phyloP scores from a whole-genome alignment of 371 early-diverging fungal species.

The Zychaea mexicana region DNA sequence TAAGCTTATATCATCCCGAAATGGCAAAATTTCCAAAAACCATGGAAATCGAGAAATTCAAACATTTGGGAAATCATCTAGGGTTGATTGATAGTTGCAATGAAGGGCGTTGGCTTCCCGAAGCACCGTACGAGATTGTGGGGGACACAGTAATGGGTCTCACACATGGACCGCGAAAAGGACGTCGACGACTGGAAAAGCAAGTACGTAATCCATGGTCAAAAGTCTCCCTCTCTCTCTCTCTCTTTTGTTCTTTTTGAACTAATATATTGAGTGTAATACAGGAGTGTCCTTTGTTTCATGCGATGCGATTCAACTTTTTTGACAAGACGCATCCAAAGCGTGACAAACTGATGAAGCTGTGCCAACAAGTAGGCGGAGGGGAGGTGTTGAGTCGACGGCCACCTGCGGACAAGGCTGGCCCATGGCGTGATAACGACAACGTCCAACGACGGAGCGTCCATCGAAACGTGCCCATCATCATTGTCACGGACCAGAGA shows the following conservation, averaged over 20 bases:
- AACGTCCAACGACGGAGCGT: not conserved
- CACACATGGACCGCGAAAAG: slow-evolving; percentile 30
- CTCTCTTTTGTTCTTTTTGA: not conserved
- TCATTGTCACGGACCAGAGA: slow-evolving; percentile 7
- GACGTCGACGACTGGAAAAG: slow-evolving; percentile 5
- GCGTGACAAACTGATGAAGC: slow-evolving; percentile 23
- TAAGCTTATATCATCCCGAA: not conserved
- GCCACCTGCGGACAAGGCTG: slow-evolving; percentile 14
- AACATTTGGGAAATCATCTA: slow-evolving; percentile 8
- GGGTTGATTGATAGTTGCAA: slow-evolving; percentile 37
- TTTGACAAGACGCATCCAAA: slow-evolving; percentile 29
- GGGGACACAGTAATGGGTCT: slow-evolving; percentile 33
- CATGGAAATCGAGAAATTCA: not conserved
- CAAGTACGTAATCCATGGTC: not conserved
- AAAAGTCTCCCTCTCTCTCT: not conserved
- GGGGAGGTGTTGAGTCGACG: slow-evolving; percentile 24
- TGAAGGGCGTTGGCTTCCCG: slow-evolving; percentile 30
- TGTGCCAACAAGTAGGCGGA: slow-evolving; percentile 32
- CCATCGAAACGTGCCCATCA: slow-evolving; percentile 11
- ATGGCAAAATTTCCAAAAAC: not conserved
- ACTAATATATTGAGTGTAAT: not conserved
- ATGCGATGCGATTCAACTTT: slow-evolving; percentile 27
- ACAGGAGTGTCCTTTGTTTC: slow-evolving; percentile 16
- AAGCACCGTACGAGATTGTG: slow-evolving; percentile 32
- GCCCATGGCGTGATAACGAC: slow-evolving; percentile 1